A percentile compares a stretch with the other conserved stretches of the same genome.
These are phyloP conservation scores for Phytophthora citrophthora DNA, from an alignment of 352 stramenopile genomes.

Conservation along the genomic window DNA sequence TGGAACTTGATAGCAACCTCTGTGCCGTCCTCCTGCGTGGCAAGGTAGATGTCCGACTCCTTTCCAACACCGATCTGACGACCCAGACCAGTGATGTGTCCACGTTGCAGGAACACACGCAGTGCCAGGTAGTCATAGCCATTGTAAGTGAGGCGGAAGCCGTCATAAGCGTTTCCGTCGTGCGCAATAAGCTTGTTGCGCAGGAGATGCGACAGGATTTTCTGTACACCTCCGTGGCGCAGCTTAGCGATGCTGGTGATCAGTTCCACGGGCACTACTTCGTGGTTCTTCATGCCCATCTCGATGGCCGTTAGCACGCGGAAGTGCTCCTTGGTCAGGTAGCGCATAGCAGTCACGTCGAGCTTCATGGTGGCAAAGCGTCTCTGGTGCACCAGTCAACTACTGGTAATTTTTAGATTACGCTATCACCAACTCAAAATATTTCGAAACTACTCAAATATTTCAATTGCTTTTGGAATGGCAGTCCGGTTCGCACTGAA, in stretches of 20 bases:
- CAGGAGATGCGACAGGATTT: constrained; percentile 97
- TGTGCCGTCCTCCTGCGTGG: constrained; percentile 92
- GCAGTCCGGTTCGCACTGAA: constrained; percentile 38
- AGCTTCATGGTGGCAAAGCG: constrained; percentile 82
- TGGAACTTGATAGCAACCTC: constrained; percentile 99
- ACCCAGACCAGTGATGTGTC: constrained; percentile 91
- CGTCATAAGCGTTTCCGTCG: constrained; percentile 97
- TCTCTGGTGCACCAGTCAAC: constrained; percentile 29
- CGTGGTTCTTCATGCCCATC: constrained; percentile 99
- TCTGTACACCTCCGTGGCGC: constrained; percentile 97
- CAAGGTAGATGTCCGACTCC: constrained; percentile 99
- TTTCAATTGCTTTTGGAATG: too few species aligned
- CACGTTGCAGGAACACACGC: constrained; percentile 93
- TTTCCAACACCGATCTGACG: constrained; percentile 99
- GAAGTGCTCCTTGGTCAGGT: constrained; percentile 96
- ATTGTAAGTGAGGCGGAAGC: constrained; percentile 97
- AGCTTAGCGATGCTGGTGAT: constrained; percentile 97
- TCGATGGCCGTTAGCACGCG: constrained; percentile 99
- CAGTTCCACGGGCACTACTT: constrained; percentile 97
- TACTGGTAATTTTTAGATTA: background rate
- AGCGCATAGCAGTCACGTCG: constrained; percentile 93
- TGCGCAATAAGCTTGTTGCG: constrained; percentile 99
- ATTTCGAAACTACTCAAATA: too few species aligned
- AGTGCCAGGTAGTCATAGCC: constrained; percentile 99
- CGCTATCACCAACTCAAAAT: background rate